These are phyloP conservation scores for Amanita muscaria DNA, from an alignment of 768 basidiomycete genomes.

Conservation along the genomic window DNA sequence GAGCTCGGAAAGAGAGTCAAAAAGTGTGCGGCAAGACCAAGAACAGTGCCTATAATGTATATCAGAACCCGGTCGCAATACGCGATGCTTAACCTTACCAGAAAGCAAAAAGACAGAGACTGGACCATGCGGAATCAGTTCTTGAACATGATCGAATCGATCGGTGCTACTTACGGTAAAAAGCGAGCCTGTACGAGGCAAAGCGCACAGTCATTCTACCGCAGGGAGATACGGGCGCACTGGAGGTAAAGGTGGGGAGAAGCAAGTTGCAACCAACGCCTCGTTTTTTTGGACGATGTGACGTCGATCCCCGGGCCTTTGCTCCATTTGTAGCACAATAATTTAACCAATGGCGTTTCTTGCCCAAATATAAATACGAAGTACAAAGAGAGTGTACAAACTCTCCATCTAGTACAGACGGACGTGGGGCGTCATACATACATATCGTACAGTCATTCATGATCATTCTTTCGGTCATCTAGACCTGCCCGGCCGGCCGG, in stretches of 20 bases:
- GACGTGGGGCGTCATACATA: background rate
- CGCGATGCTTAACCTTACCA: slow-evolving; percentile 20
- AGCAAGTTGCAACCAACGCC: too few species aligned
- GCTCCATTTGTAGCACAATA: background rate
- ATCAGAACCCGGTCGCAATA: background rate
- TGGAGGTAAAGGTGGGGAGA: background rate
- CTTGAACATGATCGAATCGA: slow-evolving; percentile 5
- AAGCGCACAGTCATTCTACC: slow-evolving; percentile 53
- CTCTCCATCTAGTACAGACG: background rate
- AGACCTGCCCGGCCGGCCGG: slow-evolving; percentile 10
- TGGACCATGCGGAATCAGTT: slow-evolving; percentile 15
- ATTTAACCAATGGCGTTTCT: too few species aligned
- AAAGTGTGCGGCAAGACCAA: slow-evolving; percentile 64
- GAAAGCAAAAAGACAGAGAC: slow-evolving; percentile 37
- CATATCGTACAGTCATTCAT: slow-evolving; percentile 11
- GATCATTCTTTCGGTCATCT: slow-evolving; percentile 11
- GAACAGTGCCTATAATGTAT: slow-evolving; percentile 35
- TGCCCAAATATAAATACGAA: background rate
- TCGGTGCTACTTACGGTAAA: slow-evolving; percentile 33
- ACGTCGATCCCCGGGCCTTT: too few species aligned
- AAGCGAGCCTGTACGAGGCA: slow-evolving; percentile 41
- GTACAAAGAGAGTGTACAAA: too few species aligned
- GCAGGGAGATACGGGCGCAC: background rate
- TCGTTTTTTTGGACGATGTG: too few species aligned
- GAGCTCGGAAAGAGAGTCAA: slow-evolving; percentile 53